Conservation (phyloP, 176 grass and related monocot species). For the Zea mays region DNA sequence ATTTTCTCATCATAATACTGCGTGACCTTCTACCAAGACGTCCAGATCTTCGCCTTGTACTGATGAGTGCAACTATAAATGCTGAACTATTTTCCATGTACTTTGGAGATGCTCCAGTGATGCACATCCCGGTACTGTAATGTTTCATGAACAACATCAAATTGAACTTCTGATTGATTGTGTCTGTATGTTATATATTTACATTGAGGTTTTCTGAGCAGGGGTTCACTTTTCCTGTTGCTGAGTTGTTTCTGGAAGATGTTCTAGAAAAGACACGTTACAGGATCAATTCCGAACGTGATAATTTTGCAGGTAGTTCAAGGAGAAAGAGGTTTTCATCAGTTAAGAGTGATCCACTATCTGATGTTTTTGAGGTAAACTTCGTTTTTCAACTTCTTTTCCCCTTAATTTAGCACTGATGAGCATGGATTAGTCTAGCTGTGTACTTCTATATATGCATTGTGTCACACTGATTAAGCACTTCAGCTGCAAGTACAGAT, state of each 20-base stretch:
- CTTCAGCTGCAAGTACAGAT: neutral
- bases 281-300: slow-evolving; percentile 74
- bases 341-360: slow-evolving; percentile 73
- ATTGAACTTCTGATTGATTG: slow-evolving; percentile 21
- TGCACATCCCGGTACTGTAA: slow-evolving; percentile 87
- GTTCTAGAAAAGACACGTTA: slow-evolving; percentile 74
- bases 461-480: slow-evolving; percentile 4
- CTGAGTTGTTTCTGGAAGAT: slow-evolving; percentile 86
- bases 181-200: slow-evolving; percentile 21
- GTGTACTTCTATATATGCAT: slow-evolving; percentile 7
- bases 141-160: slow-evolving; percentile 11
- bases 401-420: slow-evolving; percentile 21
- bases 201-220: slow-evolving; percentile 39
- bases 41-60: slow-evolving; percentile 78
- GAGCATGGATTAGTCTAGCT: slow-evolving; percentile 5
- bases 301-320: slow-evolving; percentile 72
- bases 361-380: slow-evolving; percentile 81
- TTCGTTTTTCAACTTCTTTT: neutral
- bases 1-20: slow-evolving; percentile 98
- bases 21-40: slow-evolving; percentile 80
- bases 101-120: slow-evolving; percentile 72
- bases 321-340: slow-evolving; percentile 63
- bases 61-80: slow-evolving; percentile 99
- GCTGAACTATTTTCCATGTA: slow-evolving; percentile 94
- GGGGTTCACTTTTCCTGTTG: slow-evolving; percentile 92